phyloP scores from a whole-genome alignment of 2,329 filamentous ascomycete genomes.

The Calonectria naviculata region DNA sequence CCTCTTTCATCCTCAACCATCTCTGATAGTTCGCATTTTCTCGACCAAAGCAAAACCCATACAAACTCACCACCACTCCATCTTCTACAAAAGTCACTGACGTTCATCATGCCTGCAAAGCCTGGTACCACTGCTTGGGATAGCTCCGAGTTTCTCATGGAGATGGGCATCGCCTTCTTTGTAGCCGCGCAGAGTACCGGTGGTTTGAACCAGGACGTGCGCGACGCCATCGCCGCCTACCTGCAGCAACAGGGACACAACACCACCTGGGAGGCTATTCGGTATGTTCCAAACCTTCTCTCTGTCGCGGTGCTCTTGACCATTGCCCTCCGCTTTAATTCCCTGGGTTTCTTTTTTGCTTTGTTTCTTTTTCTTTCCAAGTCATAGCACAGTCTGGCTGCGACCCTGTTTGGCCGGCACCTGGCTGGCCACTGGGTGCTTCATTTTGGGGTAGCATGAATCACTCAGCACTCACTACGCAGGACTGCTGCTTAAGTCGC shows the following conservation, averaged over 20 bases:
- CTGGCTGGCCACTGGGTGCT: background rate
- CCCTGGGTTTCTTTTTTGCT: background rate
- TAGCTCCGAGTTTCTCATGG: slow-evolving; percentile 46
- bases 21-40: background rate
- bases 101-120: slow-evolving; percentile 36
- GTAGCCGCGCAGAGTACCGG: slow-evolving; percentile 39
- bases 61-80: background rate
- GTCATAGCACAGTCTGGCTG: background rate
- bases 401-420: background rate
- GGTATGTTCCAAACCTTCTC: slow-evolving; percentile 46
- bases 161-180: slow-evolving; percentile 48
- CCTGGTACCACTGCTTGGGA: slow-evolving; percentile 42
- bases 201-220: slow-evolving; percentile 42
- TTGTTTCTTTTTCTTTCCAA: background rate
- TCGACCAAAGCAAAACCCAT: background rate
- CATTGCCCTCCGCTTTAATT: background rate
- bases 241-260: slow-evolving; percentile 46
- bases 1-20: background rate
- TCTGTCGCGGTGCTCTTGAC: background rate
- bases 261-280: slow-evolving; percentile 58
- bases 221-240: slow-evolving; percentile 45
- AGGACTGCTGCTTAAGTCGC: background rate
- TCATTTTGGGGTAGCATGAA: background rate
- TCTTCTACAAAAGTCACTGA: background rate
- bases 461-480: background rate